A percentile compares a stretch with the other conserved stretches of the same genome.
Conservation (phyloP, 352 stramenopile genomes). For the Salisapilia sapeloensis region DNA sequence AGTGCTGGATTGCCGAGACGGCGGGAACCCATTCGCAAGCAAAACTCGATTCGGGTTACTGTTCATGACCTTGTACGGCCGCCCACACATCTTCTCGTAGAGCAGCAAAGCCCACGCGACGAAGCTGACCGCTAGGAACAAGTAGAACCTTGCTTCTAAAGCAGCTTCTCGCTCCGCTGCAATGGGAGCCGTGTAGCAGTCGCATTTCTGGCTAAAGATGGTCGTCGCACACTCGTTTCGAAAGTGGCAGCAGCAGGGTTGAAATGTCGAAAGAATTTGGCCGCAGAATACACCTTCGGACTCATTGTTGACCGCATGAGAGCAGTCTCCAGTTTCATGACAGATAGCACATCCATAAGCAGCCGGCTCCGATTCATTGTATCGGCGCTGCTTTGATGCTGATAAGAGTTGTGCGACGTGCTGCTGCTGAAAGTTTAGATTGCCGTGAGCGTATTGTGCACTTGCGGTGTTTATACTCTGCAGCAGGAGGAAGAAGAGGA, state of each 20-base stretch:
- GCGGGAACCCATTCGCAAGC: too few relatives aligned
- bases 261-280: constrained; percentile 38
- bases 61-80: constrained; percentile 66
- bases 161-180: constrained; percentile 35
- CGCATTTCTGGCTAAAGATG: constrained; percentile 49
- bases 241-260: constrained; percentile 57
- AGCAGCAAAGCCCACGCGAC: constrained; percentile 37
- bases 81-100: constrained; percentile 60
- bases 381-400: too few relatives aligned
- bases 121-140: constrained; percentile 44
- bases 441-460: too few relatives aligned
- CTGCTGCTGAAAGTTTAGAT: too few relatives aligned
- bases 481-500: too few relatives aligned
- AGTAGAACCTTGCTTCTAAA: constrained; percentile 47
- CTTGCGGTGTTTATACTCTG: too few relatives aligned
- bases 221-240: constrained; percentile 63
- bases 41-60: constrained; percentile 43
- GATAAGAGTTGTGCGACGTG: too few relatives aligned
- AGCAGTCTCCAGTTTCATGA: constrained; percentile 45
- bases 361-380: too few relatives aligned
- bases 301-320: constrained; percentile 27
- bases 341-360: constrained; percentile 40
- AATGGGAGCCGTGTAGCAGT: constrained; percentile 51
- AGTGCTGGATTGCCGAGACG: too few relatives aligned
- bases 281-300: constrained; percentile 44